phyloP scores from a whole-genome alignment of 169 alveolate species.

The Plasmodium vinckei region DNA sequence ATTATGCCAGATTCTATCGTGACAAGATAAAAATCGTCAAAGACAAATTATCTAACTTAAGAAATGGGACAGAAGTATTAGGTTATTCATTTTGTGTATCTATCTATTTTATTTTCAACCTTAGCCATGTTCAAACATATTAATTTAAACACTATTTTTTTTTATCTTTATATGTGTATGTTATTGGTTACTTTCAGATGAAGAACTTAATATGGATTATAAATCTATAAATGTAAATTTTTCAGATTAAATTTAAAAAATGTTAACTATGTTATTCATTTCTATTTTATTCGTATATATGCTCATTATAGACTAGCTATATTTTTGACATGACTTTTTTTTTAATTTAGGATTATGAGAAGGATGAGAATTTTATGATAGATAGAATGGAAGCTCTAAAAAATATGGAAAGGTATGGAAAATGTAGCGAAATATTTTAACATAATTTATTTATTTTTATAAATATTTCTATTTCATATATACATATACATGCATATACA shows the following conservation, averaged over 20 bases:
- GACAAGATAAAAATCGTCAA: conserved; percentile 26
- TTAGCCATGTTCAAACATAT: not conserved
- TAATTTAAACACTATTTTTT: not conserved
- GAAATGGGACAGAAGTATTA: conserved; percentile 29
- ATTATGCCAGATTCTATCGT: conserved; percentile 38
- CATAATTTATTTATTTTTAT: not conserved
- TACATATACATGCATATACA: not conserved
- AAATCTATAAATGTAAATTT: too few species aligned
- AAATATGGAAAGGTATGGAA: conserved; percentile 65
- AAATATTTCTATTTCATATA: not conserved
- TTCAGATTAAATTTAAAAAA: too few species aligned
- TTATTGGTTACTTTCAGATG: too few species aligned
- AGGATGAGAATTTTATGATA: conserved; percentile 11
- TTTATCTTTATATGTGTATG: too few species aligned
- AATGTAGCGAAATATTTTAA: not conserved
- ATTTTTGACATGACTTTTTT: not conserved
- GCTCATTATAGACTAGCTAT: not conserved
- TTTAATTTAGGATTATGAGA: conserved; percentile 14
- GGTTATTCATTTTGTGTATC: not conserved
- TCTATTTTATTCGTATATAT: too few species aligned
- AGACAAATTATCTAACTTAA: conserved; percentile 11
- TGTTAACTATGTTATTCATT: too few species aligned
- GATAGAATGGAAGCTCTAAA: conserved; percentile 51
- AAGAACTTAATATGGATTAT: too few species aligned
- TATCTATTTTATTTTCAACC: too few species aligned